Percentiles rank a stretch among this genome's conserved stretches.
Evolutionary conservation across 2,329 filamentous ascomycete genomes (phyloP).

Genomic region (Xylariaceae sp.): DNA sequence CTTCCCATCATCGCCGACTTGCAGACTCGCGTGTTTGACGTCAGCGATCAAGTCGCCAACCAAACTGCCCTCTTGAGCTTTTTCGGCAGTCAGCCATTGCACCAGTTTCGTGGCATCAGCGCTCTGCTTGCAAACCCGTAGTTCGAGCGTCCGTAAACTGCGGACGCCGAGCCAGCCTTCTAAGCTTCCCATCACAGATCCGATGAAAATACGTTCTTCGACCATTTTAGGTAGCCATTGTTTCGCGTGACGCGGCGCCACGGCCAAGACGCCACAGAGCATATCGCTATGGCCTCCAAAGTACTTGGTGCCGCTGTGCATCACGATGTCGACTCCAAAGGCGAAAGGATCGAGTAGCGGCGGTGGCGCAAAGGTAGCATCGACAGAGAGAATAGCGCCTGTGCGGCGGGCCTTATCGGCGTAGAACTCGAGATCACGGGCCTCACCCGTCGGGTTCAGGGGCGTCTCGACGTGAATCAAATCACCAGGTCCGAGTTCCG

Average conservation of each 20-base stretch:
- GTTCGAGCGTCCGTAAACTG: slow-evolving; percentile 78
- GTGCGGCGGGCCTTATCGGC: slow-evolving; percentile 66
- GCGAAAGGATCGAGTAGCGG: slow-evolving; percentile 81
- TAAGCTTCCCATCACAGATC: slow-evolving; percentile 80
- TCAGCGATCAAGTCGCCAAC: slow-evolving; percentile 54
- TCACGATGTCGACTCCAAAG: slow-evolving; percentile 77
- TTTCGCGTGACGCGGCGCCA: slow-evolving; percentile 48
- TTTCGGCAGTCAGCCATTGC: slow-evolving; percentile 56
- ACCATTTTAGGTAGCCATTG: slow-evolving; percentile 60
- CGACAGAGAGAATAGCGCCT: slow-evolving; percentile 76
- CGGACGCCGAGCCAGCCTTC: slow-evolving; percentile 91
- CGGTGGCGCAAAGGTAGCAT: slow-evolving; percentile 90
- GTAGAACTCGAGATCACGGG: slow-evolving; percentile 67
- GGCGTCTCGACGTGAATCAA: slow-evolving; percentile 91
- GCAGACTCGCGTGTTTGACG: slow-evolving; percentile 76
- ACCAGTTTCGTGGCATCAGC: slow-evolving; percentile 67
- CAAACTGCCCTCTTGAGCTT: slow-evolving; percentile 30
- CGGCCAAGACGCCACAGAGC: slow-evolving; percentile 78
- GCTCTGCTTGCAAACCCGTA: slow-evolving; percentile 76
- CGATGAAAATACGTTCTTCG: slow-evolving; percentile 70
- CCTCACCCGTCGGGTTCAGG: slow-evolving; percentile 83
- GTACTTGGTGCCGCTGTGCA: slow-evolving; percentile 96
- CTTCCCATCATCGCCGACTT: slow-evolving; percentile 39
- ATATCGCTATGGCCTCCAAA: slow-evolving; percentile 93
- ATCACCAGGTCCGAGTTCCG: slow-evolving; percentile 70